phyloP scores from a whole-genome alignment of 352 stramenopile species.

The Phytophthora syringae region DNA sequence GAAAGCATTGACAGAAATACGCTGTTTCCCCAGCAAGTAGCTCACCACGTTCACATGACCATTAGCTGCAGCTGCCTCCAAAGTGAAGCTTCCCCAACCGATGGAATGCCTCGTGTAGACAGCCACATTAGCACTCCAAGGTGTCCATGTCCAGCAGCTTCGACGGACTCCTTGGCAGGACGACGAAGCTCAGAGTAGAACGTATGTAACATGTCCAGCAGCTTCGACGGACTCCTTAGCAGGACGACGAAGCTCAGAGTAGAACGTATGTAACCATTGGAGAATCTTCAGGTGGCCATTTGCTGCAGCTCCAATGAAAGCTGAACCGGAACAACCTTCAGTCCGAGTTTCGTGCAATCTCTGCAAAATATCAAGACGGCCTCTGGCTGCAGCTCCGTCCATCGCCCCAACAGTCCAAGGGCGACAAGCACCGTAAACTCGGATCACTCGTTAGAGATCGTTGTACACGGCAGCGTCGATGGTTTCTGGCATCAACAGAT shows the following conservation, averaged over 20 bases:
- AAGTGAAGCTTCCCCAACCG: too few species aligned
- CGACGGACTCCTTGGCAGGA: not conserved
- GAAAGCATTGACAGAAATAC: too few species aligned
- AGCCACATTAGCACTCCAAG: not conserved
- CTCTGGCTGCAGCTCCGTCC: not conserved
- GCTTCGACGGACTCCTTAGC: not conserved
- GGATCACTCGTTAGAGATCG: not conserved
- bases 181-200: not conserved
- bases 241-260: not conserved
- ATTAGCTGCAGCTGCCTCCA: too few species aligned
- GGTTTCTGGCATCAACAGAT: not conserved
- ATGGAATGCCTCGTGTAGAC: too few species aligned
- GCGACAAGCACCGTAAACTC: too few species aligned
- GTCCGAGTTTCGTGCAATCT: not conserved
- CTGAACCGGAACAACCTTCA: slow-evolving; percentile 4
- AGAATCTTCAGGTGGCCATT: not conserved
- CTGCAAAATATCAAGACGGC: slow-evolving; percentile 5
- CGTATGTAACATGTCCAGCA: not conserved
- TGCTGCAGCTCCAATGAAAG: slow-evolving; percentile 3
- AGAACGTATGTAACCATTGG: not conserved
- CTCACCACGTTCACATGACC: too few species aligned
- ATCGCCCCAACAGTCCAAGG: too few species aligned
- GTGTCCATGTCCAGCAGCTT: too few species aligned
- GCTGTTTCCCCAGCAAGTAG: too few species aligned
- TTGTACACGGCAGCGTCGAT: slow-evolving; percentile 7